phyloP scores from a whole-genome alignment of 768 basidiomycete genomes.

The Boletus speciosus region DNA sequence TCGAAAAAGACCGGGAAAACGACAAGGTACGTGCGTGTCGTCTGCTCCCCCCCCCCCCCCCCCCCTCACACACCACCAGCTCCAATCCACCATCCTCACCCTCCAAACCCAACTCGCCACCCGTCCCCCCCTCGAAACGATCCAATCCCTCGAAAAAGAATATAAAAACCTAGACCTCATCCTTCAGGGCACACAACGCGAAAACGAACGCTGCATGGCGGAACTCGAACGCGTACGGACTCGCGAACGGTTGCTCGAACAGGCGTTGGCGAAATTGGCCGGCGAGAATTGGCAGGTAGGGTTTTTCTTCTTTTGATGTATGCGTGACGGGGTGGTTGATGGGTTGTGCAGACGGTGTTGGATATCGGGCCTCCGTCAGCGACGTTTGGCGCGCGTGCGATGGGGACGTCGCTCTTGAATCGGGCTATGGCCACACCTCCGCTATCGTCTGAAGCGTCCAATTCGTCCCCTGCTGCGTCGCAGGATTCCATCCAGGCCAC shows the following conservation, averaged over 20 bases:
- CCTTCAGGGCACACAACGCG: constrained; percentile 75
- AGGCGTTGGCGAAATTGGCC: constrained; percentile 62
- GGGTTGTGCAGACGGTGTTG: constrained; percentile 25
- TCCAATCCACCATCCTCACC: constrained; percentile 57
- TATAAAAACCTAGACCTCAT: constrained; percentile 73
- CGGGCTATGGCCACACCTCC: constrained; percentile 19
- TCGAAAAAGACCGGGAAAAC: constrained; percentile 67
- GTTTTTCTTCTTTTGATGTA: constrained; percentile 2
- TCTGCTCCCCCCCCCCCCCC: not conserved
- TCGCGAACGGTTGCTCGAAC: constrained; percentile 76
- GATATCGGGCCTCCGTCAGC: constrained; percentile 36
- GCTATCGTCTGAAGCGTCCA: constrained; percentile 13
- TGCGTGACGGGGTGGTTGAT: not conserved
- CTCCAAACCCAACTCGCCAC: constrained; percentile 64
- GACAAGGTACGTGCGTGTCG: constrained; percentile 47
- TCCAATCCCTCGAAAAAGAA: constrained; percentile 68
- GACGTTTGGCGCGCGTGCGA: constrained; percentile 26
- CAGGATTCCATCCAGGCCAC: constrained; percentile 37
- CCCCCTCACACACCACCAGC: constrained; percentile 34
- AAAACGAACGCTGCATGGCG: constrained; percentile 82
- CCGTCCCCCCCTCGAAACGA: constrained; percentile 63
- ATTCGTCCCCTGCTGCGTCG: constrained; percentile 16
- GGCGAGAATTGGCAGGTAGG: constrained; percentile 82
- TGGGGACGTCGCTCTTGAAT: constrained; percentile 28
- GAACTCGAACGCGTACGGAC: constrained; percentile 68